Evolutionary conservation across 1,284 basidiomycete species (phyloP), one percentile per base, ranked within the genome.

Genomic region (Baeospora myosura): DNA sequence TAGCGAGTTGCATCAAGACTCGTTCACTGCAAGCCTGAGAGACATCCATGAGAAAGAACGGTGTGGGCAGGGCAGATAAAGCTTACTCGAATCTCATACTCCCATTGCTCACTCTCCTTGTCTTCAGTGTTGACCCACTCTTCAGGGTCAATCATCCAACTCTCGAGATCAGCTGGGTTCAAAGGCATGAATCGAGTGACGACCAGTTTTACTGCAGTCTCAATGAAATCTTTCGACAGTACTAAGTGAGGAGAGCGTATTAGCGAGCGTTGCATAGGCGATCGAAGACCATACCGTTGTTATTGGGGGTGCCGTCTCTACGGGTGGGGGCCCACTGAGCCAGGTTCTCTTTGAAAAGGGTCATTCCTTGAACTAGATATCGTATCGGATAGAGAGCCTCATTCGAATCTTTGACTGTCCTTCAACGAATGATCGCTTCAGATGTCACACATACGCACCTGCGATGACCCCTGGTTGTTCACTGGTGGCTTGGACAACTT

Each of bases 41-140:
- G 43, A 42, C 49, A 48, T 41, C 25, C 31, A 22, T 45, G 26
- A 28, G 8, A 40, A 38, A 40, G 33, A 17, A 34, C 21, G 18
- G 12, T 20, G 11, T 4, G 3, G 8, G 17, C 17, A 16, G 17
- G 28, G 28, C 3, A 20, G 26, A 12, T 12, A 23, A 42, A 37
- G 61, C 81, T 41, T 52, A 92, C 90, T 43, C 91, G 71, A 45
- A 93, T 78, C 53, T 91, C 87, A 53, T 76, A 94, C 46, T 89
- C 81, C 91, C 91, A 95, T 46, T 82, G 76, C 22, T 90, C 88
- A 46, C 82, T 85, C 50, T 90, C 91, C 49, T 82, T 85, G 47
- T 88, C 85, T 61, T 93, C 88, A 2, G 76, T 59, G 45, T 89
- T 84, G 3, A 91, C 75, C 88, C 90, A 95, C 54, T 92, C 88